phyloP scores from a whole-genome alignment of 441 rosid genomes.

The Euphorbia celastroides region DNA sequence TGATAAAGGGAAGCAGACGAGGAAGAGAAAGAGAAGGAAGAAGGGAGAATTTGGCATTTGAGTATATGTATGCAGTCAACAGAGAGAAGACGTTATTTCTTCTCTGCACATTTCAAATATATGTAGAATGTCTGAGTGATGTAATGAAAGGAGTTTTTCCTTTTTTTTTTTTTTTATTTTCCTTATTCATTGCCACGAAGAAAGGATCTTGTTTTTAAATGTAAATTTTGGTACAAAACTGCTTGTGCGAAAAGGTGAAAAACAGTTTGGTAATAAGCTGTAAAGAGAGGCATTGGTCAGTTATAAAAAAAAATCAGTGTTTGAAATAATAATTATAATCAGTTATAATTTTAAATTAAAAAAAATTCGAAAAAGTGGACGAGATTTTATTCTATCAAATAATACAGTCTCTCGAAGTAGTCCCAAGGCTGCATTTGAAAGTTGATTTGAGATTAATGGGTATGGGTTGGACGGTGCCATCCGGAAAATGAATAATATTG shows the following conservation, averaged over 20 bases:
- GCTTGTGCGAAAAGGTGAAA: conserved; percentile 13
- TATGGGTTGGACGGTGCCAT: too few species aligned
- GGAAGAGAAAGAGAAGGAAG: conserved; percentile 17
- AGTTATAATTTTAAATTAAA: too few species aligned
- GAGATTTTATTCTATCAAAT: too few species aligned
- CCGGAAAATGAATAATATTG: too few species aligned
- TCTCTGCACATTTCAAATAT: not conserved
- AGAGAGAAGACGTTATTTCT: not conserved
- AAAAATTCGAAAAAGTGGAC: too few species aligned
- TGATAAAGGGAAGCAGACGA: conserved; percentile 16
- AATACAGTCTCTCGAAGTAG: too few species aligned
- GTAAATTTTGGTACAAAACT: not conserved
- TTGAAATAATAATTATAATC: too few species aligned
- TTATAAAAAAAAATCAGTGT: too few species aligned
- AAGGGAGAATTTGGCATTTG: conserved; percentile 25
- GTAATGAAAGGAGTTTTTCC: not conserved
- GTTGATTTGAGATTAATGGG: too few species aligned
- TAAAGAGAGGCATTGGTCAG: not conserved
- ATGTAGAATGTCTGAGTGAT: not conserved
- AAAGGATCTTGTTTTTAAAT: not conserved
- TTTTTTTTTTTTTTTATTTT: not conserved
- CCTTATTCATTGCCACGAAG: conserved; percentile 3
- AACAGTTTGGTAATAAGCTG: conserved; percentile 16
- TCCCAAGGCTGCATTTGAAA: too few species aligned
- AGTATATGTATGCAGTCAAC: not conserved